Base-by-base conservation (phyloP, 768 basidiomycete species). In the Boletus rubroflammeus region DNA sequence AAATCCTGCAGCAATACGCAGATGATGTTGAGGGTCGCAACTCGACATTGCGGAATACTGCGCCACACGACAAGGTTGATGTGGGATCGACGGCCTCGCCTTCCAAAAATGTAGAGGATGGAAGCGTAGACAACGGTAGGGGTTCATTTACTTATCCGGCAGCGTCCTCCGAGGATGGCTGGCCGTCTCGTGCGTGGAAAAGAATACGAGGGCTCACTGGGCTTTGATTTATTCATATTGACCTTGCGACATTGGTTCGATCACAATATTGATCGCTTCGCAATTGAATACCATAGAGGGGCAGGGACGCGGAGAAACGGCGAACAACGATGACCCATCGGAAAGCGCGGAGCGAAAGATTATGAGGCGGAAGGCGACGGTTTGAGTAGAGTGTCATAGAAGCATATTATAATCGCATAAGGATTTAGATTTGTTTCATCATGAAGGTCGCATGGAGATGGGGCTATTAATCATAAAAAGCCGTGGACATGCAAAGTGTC, bases 1-100 rank as follows among this genome's bases (percentile, higher is more conserved):
- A 89, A 67, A 85, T 98, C 56, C 70, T 98, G 39, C 84, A 98
- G 72, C 82, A 84, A 58, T 98, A 88, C 64, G 96, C 92, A 19
- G 90, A 94, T 67, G 95, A 98, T 62, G 80, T 91, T n/a, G 94
- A 97, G 72, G 92, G 90, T 53, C 79, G 77, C 54, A 62, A 64
- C 47, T 53, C 64, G 23, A 55, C 62, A 40, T 50, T 62, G 42
- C 55, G 56, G 41, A 55, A 50, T 17, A 40, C 47, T 19, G 39
- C 52, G 42, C 40, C 45, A 35, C 57, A 58, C 54, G 51, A 57
- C 60, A 53, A 67, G 55, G 55, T 41, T 62, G 58, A 59, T 35
- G 32, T 46, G 34, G 51, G 55, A 58, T 58, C 64, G 38, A 56
- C 58, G 7, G 39, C 52, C 40, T 50, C 64, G 21, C 50, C 52